These are phyloP conservation scores for Starmerella apis DNA, from an alignment of 805 yeast genomes.

Conservation along the genomic window DNA sequence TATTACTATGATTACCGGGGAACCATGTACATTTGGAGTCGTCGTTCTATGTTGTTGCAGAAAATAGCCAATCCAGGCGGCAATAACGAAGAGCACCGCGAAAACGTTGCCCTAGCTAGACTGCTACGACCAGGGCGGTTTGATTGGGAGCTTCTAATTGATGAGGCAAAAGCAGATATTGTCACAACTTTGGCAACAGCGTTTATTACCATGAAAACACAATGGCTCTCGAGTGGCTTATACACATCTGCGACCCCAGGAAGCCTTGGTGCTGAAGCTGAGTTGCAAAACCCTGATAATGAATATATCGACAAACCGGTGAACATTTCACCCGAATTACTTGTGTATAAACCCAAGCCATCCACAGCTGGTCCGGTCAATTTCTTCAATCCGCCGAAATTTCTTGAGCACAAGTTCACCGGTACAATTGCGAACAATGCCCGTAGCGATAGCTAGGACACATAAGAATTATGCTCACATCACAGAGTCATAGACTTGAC, in stretches of 20 bases:
- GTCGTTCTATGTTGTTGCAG: conserved; percentile 44
- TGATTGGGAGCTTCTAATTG: conserved; percentile 50
- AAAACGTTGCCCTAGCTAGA: conserved; percentile 45
- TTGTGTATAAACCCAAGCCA: conserved; percentile 3
- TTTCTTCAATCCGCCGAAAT: conserved; percentile 21
- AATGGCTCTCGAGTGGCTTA: conserved; percentile 36
- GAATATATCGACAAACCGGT: background rate
- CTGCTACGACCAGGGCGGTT: conserved; percentile 49
- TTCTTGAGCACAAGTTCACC: conserved; percentile 5
- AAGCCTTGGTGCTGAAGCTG: background rate
- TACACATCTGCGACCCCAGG: background rate
- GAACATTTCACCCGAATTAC: conserved; percentile 3
- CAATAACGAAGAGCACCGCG: conserved; percentile 44
- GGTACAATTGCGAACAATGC: background rate
- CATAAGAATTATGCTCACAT: background rate
- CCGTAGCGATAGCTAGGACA: background rate
- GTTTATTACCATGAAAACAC: conserved; percentile 53
- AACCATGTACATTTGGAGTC: conserved; percentile 46
- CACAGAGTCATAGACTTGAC: conserved; percentile 34
- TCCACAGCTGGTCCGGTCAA: conserved; percentile 8
- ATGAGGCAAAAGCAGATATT: conserved; percentile 37
- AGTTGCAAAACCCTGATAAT: background rate
- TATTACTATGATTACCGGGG: conserved; percentile 46
- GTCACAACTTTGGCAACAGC: conserved; percentile 51
- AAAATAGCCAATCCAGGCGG: conserved; percentile 46